Evolutionary conservation across 345 rosid species (phyloP).

Genomic region (Lepidium sativum): DNA sequence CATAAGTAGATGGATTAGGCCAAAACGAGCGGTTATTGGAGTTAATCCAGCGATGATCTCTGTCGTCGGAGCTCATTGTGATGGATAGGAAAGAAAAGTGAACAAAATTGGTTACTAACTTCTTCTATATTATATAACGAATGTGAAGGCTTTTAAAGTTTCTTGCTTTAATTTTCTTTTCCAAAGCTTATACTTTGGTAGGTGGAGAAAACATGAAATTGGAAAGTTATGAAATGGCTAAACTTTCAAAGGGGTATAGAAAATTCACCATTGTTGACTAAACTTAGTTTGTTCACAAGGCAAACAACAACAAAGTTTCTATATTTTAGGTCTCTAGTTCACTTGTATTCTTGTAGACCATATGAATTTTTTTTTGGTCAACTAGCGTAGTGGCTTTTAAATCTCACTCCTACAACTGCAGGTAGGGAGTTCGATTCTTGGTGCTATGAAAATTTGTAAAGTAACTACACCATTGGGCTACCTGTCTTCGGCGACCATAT

Average conservation of each 20-base stretch:
- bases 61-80: slow-evolving; percentile 23
- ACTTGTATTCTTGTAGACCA: background rate
- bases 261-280: slow-evolving; percentile 11
- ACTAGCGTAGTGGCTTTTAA: no score
- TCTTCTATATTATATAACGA: slow-evolving; percentile 10
- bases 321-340: background rate
- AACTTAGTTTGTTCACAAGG: background rate
- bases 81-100: background rate
- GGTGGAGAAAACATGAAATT: slow-evolving; percentile 5
- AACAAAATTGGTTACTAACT: background rate
- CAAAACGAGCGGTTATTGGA: slow-evolving; percentile 2
- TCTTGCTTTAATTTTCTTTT: background rate
- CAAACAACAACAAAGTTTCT: background rate
- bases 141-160: background rate
- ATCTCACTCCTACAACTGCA: no score
- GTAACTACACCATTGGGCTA: no score
- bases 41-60: slow-evolving; percentile 6
- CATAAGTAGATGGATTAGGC: slow-evolving; percentile 9
- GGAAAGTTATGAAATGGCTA: background rate
- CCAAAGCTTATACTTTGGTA: slow-evolving; percentile 1
- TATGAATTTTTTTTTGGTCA: no score
- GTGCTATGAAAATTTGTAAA: no score
- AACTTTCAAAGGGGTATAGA: background rate
- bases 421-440: no score
- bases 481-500: no score